phyloP scores from a whole-genome alignment of 306 rosid genomes.

The Cicer judaicum region DNA sequence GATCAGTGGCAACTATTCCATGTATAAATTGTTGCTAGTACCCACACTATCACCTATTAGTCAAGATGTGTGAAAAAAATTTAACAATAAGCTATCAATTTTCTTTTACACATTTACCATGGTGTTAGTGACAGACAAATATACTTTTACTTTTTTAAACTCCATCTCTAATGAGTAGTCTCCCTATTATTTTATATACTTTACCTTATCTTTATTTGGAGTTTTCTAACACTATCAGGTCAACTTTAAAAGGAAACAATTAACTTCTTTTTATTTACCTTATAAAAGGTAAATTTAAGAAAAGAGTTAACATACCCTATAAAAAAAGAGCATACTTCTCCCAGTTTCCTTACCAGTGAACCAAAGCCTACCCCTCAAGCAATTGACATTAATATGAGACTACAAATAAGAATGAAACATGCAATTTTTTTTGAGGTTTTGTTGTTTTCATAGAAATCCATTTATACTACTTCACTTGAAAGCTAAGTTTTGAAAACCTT shows the following conservation, averaged over 20 bases:
- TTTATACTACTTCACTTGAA: not conserved
- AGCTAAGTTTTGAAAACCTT: too few relatives aligned
- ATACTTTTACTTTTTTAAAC: not conserved
- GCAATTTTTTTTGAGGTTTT: not conserved
- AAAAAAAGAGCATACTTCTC: not conserved
- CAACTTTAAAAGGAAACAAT: not conserved
- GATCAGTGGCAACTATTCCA: not conserved
- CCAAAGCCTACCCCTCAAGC: not conserved
- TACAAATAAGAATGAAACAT: not conserved
- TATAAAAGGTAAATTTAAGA: not conserved
- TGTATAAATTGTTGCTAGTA: not conserved
- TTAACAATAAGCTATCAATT: not conserved
- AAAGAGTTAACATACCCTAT: not conserved
- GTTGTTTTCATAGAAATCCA: not conserved
- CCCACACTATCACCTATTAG: not conserved
- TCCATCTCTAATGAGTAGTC: not conserved
- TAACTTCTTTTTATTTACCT: not conserved
- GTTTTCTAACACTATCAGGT: not conserved
- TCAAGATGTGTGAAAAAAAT: not conserved
- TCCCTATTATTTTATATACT: not conserved
- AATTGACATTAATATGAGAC: not conserved
- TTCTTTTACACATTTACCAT: constrained; percentile 12
- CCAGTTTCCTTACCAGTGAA: not conserved
- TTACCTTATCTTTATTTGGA: constrained; percentile 11
- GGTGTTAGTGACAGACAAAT: not conserved